Evolutionary conservation across 106 monocot genomes (phyloP).

Genomic region (Chionographis japonica): DNA sequence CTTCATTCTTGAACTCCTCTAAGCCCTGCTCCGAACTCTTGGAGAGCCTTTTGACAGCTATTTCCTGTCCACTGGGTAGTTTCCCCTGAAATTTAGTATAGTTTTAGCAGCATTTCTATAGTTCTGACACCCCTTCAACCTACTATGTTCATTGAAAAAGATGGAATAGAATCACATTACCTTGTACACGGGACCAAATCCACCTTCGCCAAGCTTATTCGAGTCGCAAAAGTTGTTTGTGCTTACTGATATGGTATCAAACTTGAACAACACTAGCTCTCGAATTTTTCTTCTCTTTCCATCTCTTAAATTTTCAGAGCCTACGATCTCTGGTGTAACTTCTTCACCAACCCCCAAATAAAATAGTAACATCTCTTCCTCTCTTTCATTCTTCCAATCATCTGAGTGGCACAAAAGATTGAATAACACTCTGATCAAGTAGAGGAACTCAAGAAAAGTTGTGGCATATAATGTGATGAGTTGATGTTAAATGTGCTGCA

Average conservation of each 20-base stretch:
- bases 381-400: too few relatives aligned
- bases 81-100: constrained; percentile 2
- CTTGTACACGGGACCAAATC: constrained; percentile 36
- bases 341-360: too few relatives aligned
- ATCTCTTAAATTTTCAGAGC: not conserved
- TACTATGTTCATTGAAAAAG: not conserved
- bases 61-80: constrained; percentile 14
- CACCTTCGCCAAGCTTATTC: constrained; percentile 34
- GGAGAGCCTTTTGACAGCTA: constrained; percentile 29
- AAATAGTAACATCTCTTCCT: too few relatives aligned
- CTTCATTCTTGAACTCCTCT: constrained; percentile 22
- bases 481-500: too few relatives aligned
- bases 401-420: too few relatives aligned
- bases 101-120: not conserved
- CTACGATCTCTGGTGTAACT: too few relatives aligned
- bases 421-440: too few relatives aligned
- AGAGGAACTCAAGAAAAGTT: too few relatives aligned
- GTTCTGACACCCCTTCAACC: too few relatives aligned
- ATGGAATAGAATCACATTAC: not conserved
- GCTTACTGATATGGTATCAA: constrained; percentile 6
- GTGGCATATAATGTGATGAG: too few relatives aligned
- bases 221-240: constrained; percentile 14
- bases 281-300: not conserved
- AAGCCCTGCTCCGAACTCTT: constrained; percentile 17
- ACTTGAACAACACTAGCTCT: constrained; percentile 15